Evolutionary conservation across 768 basidiomycete species (phyloP), one percentile per base, ranked within the genome.

Genomic region (Amanita pallidorosea): DNA sequence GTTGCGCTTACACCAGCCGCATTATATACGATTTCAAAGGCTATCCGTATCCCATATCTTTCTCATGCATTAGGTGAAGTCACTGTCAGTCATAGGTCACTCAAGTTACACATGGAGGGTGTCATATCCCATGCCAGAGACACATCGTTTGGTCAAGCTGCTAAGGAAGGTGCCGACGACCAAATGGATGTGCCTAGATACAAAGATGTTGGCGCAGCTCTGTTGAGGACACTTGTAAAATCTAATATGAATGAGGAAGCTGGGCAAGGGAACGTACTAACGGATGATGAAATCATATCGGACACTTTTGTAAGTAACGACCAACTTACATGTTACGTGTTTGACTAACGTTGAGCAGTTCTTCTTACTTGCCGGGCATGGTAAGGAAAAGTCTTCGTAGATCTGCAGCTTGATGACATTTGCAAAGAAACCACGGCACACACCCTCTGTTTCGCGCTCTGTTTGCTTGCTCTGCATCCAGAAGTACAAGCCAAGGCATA

Each of bases 341-440:
- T 22, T 18, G 2, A 18, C 11, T 27, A 7, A 27, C 7, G 2
- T 25, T 3, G 17, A 6, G 40, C 76, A 75, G 57, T 60, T 31
- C 3, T 77, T 76, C 56, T 64, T 75, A 20, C 57, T 77, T 25
- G 74, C 73, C 17, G 76, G 75, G 11, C 73, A 75, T 56, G 74
- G 75, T 72, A 50, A 5, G 63, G 15, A 29, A 1, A 34, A 15
- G 15, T 34, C 1, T 33, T 33, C 3, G 20, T 35, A 7, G n/a
- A 37, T 25, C 1, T 25, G 25, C 18, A 11, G 11, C 34, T 18
- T 41, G 29, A 34, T 8, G 35, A 29, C 22, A 2, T 22, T 11
- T 33, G 7, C 17, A 0, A 49, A 77, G 75, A 77, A 60, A 78
- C 75, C 0, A 67, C 73, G 1, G 67, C 75, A 3, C 70, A 76